Conservation (phyloP, 139 green algal species). For the Pleodorina starrii region DNA sequence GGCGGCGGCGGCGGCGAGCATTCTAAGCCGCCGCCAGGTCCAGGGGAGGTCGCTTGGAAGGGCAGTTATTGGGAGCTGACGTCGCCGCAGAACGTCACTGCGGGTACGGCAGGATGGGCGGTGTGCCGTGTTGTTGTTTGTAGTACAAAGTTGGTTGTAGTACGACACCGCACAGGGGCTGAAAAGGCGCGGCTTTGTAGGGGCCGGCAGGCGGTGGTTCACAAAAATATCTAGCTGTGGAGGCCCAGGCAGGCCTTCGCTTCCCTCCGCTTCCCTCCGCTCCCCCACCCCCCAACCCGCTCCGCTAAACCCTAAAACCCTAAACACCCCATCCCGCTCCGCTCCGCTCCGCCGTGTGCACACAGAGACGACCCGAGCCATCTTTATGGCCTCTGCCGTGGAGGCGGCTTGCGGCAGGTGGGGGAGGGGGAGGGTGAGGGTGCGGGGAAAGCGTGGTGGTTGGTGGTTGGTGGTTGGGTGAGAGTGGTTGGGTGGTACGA, state of each 20-base stretch:
- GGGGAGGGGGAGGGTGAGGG: not conserved
- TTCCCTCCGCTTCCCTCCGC: no score
- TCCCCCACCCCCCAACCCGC: no score
- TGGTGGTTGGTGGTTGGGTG: no score
- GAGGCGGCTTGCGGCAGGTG: conserved; percentile 27
- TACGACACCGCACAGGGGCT: not conserved
- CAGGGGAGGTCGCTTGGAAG: conserved; percentile 9
- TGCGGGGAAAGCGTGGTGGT: no score
- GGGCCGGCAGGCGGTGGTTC: no score
- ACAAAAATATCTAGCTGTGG: no score
- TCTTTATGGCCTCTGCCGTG: not conserved
- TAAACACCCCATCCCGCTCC: no score
- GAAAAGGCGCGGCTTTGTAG: no score
- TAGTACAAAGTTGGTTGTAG: not conserved
- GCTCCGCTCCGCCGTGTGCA: no score
- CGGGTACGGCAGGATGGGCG: not conserved
- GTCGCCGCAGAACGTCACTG: not conserved
- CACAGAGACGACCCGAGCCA: not conserved
- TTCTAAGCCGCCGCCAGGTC: not conserved
- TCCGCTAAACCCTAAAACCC: no score
- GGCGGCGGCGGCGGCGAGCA: not conserved
- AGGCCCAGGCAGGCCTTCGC: no score
- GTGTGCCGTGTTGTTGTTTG: not conserved
- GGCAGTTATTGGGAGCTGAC: conserved; percentile 20
- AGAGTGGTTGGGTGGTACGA: no score